Percentiles rank a stretch among this genome's conserved stretches.
Evolutionary conservation across 768 basidiomycete genomes (phyloP).

Genomic region (Amanita inopinata): DNA sequence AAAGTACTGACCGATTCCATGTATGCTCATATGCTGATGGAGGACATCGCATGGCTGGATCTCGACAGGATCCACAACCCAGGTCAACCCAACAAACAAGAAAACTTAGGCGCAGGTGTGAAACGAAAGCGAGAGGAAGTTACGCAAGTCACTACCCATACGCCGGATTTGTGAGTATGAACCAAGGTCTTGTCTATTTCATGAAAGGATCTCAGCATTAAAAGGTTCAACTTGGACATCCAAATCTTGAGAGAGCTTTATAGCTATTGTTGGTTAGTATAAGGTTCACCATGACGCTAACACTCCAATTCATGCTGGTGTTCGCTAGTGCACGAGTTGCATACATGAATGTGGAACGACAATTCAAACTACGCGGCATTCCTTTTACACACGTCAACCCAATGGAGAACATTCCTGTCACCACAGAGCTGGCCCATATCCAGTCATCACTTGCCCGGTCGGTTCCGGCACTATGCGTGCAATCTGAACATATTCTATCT

Average conservation of each 20-base stretch:
- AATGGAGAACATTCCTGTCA: slow-evolving; percentile 25
- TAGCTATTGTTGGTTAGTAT: slow-evolving; percentile 65
- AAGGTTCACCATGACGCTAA: background rate
- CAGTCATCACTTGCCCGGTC: slow-evolving; percentile 70
- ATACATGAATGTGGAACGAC: slow-evolving; percentile 81
- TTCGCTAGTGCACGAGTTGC: slow-evolving; percentile 71
- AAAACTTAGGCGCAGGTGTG: background rate
- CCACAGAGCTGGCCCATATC: slow-evolving; percentile 41
- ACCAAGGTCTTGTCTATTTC: background rate
- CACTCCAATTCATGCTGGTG: background rate
- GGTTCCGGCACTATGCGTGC: slow-evolving; percentile 77
- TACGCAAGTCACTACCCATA: background rate
- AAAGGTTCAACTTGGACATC: slow-evolving; percentile 60
- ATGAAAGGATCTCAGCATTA: background rate
- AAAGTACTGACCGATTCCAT: slow-evolving; percentile 42
- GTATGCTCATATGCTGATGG: slow-evolving; percentile 55
- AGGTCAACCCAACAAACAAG: background rate
- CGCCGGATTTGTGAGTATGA: slow-evolving; percentile 6
- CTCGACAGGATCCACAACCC: slow-evolving; percentile 48
- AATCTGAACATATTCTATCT: slow-evolving; percentile 70
- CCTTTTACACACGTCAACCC: slow-evolving; percentile 71
- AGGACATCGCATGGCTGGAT: slow-evolving; percentile 75
- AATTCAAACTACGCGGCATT: slow-evolving; percentile 75
- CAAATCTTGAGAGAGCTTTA: slow-evolving; percentile 71
- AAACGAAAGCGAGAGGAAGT: background rate